Evolutionary conservation across 2,329 filamentous ascomycete genomes (phyloP).

Genomic region (Chrysosporium keratinophilum): DNA sequence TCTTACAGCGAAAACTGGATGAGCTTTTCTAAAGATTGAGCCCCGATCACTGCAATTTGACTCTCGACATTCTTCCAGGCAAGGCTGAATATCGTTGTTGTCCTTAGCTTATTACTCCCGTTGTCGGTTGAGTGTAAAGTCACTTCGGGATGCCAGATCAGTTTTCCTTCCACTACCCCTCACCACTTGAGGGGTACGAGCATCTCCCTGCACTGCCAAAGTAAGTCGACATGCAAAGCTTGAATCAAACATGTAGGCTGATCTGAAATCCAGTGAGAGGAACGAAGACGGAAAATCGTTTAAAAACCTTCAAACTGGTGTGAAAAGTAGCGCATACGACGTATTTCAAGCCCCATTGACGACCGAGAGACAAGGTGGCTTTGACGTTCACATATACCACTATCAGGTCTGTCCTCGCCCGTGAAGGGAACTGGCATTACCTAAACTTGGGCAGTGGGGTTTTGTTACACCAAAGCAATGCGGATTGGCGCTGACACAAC

Average conservation of each 20-base stretch:
- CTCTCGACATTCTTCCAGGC: neutral
- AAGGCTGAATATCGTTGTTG: neutral
- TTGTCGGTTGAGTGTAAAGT: no score
- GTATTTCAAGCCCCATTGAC: constrained; percentile 58
- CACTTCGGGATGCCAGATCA: constrained; percentile 39
- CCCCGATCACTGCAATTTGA: neutral
- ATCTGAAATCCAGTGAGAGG: constrained; percentile 38
- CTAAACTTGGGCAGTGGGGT: neutral
- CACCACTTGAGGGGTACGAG: constrained; percentile 44
- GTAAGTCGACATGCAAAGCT: constrained; percentile 21
- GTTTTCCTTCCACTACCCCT: constrained; percentile 45
- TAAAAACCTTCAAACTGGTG: constrained; percentile 53
- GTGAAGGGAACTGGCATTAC: constrained; percentile 6
- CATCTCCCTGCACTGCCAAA: constrained; percentile 39
- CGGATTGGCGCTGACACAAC: neutral
- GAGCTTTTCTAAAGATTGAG: neutral
- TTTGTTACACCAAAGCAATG: neutral
- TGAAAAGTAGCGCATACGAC: constrained; percentile 57
- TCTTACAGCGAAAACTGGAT: no score
- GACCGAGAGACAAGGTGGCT: constrained; percentile 58
- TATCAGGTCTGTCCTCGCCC: constrained; percentile 39
- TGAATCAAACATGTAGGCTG: neutral
- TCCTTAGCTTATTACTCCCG: no score
- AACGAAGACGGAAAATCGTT: constrained; percentile 67
- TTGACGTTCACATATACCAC: constrained; percentile 83